Percentiles rank a stretch among this genome's conserved stretches.
These are phyloP conservation scores for Beauveria brongniartii DNA, from an alignment of 2,329 filamentous ascomycete species.

Conservation along the genomic window DNA sequence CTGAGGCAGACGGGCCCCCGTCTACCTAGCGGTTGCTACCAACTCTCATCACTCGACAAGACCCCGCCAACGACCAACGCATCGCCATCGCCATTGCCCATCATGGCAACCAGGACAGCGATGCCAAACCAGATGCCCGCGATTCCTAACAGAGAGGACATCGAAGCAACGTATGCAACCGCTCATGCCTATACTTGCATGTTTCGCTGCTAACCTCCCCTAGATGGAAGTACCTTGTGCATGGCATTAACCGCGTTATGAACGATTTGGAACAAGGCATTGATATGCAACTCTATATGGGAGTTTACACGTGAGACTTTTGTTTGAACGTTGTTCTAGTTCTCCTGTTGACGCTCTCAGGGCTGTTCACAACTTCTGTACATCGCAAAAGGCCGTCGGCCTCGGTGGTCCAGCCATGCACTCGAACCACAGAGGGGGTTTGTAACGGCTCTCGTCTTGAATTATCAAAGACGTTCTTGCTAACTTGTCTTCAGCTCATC, in stretches of 20 bases:
- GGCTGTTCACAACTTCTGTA: conserved; percentile 98
- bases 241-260: conserved; percentile 90
- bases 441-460: conserved; percentile 12
- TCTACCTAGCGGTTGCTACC: not conserved
- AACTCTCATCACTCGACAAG: conserved; percentile 2
- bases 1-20: not conserved
- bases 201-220: conserved; percentile 17
- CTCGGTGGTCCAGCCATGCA: conserved; percentile 35
- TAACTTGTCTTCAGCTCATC: conserved; percentile 55
- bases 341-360: conserved; percentile 37
- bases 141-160: conserved; percentile 54
- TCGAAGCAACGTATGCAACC: conserved; percentile 38
- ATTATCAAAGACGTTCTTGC: not conserved
- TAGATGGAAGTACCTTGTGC: conserved; percentile 86
- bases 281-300: conserved; percentile 96
- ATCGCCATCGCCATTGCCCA: conserved; percentile 7
- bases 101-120: conserved; percentile 27
- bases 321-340: not conserved
- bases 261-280: conserved; percentile 82
- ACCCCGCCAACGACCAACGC: conserved; percentile 2
- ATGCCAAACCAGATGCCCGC: conserved; percentile 42
- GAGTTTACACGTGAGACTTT: conserved; percentile 69
- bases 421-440: conserved; percentile 54
- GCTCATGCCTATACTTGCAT: conserved; percentile 7
- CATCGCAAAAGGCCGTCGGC: conserved; percentile 87